Evolutionary conservation across 805 yeast genomes (phyloP), one percentile per base, ranked within the genome.

Genomic region (Clavispora carvajalis): DNA sequence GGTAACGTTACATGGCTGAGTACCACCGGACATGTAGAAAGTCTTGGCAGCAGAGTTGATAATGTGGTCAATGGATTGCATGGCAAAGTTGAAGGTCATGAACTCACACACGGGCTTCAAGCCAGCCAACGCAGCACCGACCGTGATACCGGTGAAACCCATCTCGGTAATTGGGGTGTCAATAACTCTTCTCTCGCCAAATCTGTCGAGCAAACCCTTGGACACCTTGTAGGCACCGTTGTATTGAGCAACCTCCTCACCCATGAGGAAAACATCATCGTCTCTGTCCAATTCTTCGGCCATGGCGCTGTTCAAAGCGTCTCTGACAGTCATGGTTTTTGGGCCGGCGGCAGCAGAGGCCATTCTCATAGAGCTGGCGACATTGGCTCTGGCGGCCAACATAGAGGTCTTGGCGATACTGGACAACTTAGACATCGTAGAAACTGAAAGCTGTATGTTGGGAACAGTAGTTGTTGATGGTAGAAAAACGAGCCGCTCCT

Each of bases 181-280:
- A 47, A 90, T 77, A 44, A 90, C 83, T 71, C 97, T 82, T 66
- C 85, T 80, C 62, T 89, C 95, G 48, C 97, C 97, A 58, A 89
- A 90, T 63, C 95, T 79, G 69, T 93, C 99, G 59, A 93, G 76
- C 50, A 93, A 77, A 25, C 99, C 99, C 62, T 95, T 82, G 49
- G 98, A 85, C 49, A 93, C 84, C 74, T 93, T 93, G 75, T 93
- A 93, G 45, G 99, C 99, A 74, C 99, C 99, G 63, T 93, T 90
- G 73, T 93, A 93, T 68, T 91, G 98, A 34, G 96, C 99, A 51
- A 93, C 99, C 70, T 93, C 99, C 74, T 93, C 99, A 68, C 99
- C 99, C 79, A 93, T 85, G 55, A 93, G 67, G 75, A 88, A 93
- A 34, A 93, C 98, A 53, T 79, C 83, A 52, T 88, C 93, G 63